These are phyloP conservation scores for Stevia rebaudiana DNA, from an alignment of 140 eudicot species.

Conservation along the genomic window DNA sequence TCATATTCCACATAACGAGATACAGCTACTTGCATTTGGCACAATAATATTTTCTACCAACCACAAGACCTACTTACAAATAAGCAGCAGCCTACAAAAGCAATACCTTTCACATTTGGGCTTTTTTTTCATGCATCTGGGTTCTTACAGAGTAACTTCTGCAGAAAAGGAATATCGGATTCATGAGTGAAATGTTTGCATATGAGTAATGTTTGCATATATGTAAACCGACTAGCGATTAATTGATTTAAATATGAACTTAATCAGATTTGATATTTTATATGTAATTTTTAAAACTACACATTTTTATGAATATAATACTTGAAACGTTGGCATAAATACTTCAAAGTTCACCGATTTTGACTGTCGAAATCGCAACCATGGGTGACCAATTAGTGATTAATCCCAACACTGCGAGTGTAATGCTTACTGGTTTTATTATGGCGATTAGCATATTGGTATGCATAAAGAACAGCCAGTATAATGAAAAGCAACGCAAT, in stretches of 20 bases:
- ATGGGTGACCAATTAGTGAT: too few species aligned
- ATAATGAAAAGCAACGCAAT: conserved; percentile 33
- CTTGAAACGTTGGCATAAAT: too few species aligned
- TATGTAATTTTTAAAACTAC: too few species aligned
- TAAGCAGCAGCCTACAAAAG: background rate
- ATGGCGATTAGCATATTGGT: conserved; percentile 21
- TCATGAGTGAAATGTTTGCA: background rate
- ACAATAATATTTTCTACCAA: conserved; percentile 14
- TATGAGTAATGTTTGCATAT: too few species aligned
- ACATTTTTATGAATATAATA: too few species aligned
- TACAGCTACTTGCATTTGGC: conserved; percentile 22
- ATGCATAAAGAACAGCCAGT: conserved; percentile 31
- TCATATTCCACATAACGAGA: conserved; percentile 14
- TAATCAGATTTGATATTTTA: too few species aligned
- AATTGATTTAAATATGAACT: too few species aligned
- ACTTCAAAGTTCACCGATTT: too few species aligned
- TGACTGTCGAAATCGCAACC: too few species aligned
- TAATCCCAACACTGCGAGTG: background rate
- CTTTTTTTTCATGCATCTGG: background rate
- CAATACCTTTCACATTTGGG: conserved; percentile 16
- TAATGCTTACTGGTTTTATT: conserved; percentile 31
- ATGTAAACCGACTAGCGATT: too few species aligned
- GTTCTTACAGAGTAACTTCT: conserved; percentile 29
- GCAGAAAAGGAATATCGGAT: background rate
- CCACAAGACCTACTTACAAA: background rate